Conservation (phyloP, 1,139 yeast species). For the Pichia sp. region DNA sequence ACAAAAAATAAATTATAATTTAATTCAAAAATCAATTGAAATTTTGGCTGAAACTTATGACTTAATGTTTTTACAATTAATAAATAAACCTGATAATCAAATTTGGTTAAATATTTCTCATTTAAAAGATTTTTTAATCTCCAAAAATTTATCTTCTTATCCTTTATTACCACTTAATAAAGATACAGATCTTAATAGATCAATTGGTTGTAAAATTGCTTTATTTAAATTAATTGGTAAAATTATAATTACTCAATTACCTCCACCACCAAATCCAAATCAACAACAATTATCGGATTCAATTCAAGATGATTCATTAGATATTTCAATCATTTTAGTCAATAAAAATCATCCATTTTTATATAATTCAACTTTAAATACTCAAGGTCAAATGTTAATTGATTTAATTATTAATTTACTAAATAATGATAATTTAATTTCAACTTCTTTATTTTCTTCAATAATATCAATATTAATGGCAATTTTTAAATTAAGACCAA, state of each 20-base stretch:
- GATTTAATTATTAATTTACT: constrained; percentile 58
- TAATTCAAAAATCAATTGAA: constrained; percentile 24
- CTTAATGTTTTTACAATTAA: constrained; percentile 20
- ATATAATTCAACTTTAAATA: constrained; percentile 48
- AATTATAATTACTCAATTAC: constrained; percentile 65
- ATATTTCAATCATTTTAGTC: constrained; percentile 54
- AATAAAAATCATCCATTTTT: constrained; percentile 65
- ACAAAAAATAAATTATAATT: constrained; percentile 17
- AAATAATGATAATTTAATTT: constrained; percentile 46
- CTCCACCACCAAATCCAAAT: constrained; percentile 21
- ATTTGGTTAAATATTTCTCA: constrained; percentile 34
- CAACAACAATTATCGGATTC: too few relatives aligned
- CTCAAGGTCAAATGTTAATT: constrained; percentile 65
- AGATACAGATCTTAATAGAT: constrained; percentile 45
- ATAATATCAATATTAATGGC: constrained; percentile 47
- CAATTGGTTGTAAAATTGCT: constrained; percentile 56
- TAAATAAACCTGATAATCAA: constrained; percentile 18
- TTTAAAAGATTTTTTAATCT: constrained; percentile 36
- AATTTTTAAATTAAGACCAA: constrained; percentile 53
- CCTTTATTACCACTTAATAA: constrained; percentile 45
- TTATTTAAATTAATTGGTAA: constrained; percentile 67
- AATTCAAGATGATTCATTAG: constrained; percentile 19
- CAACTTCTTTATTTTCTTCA: constrained; percentile 52
- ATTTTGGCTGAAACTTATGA: constrained; percentile 23
- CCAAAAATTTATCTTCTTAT: constrained; percentile 35